Evolutionary conservation across 1,284 basidiomycete genomes (phyloP).

Genomic region (Rhodotorula sp.): DNA sequence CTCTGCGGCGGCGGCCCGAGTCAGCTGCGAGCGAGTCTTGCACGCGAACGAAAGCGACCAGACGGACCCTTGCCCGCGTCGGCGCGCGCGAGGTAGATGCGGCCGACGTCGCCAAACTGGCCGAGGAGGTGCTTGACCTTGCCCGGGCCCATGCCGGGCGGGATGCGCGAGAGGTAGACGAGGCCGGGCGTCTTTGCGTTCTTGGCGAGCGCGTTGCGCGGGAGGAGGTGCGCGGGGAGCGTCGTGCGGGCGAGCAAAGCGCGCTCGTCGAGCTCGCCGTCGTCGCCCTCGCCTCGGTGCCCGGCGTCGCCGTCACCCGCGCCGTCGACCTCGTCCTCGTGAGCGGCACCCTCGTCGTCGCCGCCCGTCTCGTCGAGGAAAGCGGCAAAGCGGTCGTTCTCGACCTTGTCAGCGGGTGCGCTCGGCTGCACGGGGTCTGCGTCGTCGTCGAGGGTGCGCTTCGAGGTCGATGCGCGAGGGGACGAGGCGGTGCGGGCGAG

Average conservation of each 20-base stretch:
- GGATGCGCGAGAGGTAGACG: constrained; percentile 92
- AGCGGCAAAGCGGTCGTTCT: constrained; percentile 26
- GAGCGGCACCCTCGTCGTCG: constrained; percentile 10
- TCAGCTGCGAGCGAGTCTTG: not conserved
- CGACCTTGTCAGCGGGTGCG: not conserved
- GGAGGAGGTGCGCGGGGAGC: constrained; percentile 38
- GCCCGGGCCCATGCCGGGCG: constrained; percentile 96
- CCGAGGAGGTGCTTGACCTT: constrained; percentile 85
- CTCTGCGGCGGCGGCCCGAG: not conserved
- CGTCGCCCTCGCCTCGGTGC: not conserved
- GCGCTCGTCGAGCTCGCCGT: constrained; percentile 5
- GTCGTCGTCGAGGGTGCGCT: constrained; percentile 6
- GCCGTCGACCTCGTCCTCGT: not conserved
- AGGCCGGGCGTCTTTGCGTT: constrained; percentile 61
- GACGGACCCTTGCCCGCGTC: constrained; percentile 23
- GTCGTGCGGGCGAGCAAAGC: constrained; percentile 15
- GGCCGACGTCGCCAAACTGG: constrained; percentile 46
- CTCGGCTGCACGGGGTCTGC: not conserved
- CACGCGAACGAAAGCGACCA: not conserved
- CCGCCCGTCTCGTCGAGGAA: constrained; percentile 15
- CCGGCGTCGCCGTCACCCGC: not conserved
- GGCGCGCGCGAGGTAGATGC: constrained; percentile 45
- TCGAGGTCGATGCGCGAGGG: constrained; percentile 9
- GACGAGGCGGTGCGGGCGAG: not conserved
- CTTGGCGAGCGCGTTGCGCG: constrained; percentile 24